A percentile compares a stretch with the other conserved stretches of the same genome.
Evolutionary conservation across 805 yeast species (phyloP).

Genomic region (Phaffomyces opuntiae): DNA sequence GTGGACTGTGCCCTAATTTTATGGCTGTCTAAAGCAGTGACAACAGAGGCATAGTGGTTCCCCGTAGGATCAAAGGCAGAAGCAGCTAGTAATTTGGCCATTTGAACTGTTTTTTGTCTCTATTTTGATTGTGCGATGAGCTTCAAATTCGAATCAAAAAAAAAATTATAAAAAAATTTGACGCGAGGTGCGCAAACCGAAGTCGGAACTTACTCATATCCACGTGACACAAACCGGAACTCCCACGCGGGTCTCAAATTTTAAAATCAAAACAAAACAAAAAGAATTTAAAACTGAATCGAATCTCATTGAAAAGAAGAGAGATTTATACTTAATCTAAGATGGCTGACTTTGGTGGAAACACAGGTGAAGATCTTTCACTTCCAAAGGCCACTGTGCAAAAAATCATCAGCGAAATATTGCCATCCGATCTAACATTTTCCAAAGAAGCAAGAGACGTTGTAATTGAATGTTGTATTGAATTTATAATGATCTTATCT

Average conservation of each 20-base stretch:
- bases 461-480: constrained; percentile 91
- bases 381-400: constrained; percentile 83
- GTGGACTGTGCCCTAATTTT: constrained; percentile 59
- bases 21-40: constrained; percentile 65
- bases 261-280: too few species aligned
- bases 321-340: too few species aligned
- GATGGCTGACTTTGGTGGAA: constrained; percentile 19
- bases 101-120: background rate
- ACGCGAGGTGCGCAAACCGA: background rate
- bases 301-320: too few species aligned
- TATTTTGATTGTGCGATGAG: constrained; percentile 3
- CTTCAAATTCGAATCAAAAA: background rate
- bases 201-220: background rate
- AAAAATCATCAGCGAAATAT: constrained; percentile 82
- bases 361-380: constrained; percentile 32
- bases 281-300: too few species aligned
- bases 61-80: constrained; percentile 52
- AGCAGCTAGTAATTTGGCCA: constrained; percentile 11
- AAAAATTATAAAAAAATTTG: background rate
- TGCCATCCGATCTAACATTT: constrained; percentile 82
- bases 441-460: constrained; percentile 94
- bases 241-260: too few species aligned
- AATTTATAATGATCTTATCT: constrained; percentile 89
- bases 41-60: constrained; percentile 55
- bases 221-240: background rate